Evolutionary conservation across 2,329 filamentous ascomycete genomes (phyloP), one percentile per base, ranked within the genome.

Genomic region (Penicillium sp.): DNA sequence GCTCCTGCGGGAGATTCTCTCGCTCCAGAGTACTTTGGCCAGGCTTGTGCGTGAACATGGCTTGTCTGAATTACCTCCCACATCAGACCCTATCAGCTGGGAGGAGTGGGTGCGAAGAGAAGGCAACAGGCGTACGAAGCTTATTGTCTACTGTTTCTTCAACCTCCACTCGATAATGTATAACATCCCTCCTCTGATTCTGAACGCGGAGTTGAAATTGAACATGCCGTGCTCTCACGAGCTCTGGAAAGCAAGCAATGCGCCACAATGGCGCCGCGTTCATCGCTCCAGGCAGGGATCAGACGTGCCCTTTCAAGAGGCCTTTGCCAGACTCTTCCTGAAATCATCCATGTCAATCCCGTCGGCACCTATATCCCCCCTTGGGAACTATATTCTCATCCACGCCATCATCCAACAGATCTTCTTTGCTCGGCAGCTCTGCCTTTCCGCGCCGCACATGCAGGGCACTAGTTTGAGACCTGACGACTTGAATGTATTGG

Each of bases 121-220:
- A 64, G 74, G 74, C 2, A 74, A 72, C 49, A 72, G 73, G 56
- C 72, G 77, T 48, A 80, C 77, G 19, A 78, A 80, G 59, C 69
- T 79, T 46, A 75, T 79, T 52, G 75, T 79, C 51, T 76, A 80
- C 62, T 74, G 77, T 62, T 74, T 81, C 56, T 78, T 79, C 52
- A 81, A 81, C 57, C 69, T 82, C 2, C 79, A 82, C 53, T 79
- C 75, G 31, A 79, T 82, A 47, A 79, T 79, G 57, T 82, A 81
- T 67, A 78, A 81, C 61, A 77, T 80, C 13, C 77, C 79, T 26
- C 79, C 80, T 0, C 67, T 80, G 38, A 74, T 82, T 24, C 60
- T 79, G 45, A 80, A 77, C 57, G 71, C 72, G 29, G 77, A 82
- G 61, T 61, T 81, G 44, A 74, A 73, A 45, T 62, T 80, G 54